Evolutionary conservation across 345 rosid genomes (phyloP).

Genomic region (Melaleuca quinquenervia): DNA sequence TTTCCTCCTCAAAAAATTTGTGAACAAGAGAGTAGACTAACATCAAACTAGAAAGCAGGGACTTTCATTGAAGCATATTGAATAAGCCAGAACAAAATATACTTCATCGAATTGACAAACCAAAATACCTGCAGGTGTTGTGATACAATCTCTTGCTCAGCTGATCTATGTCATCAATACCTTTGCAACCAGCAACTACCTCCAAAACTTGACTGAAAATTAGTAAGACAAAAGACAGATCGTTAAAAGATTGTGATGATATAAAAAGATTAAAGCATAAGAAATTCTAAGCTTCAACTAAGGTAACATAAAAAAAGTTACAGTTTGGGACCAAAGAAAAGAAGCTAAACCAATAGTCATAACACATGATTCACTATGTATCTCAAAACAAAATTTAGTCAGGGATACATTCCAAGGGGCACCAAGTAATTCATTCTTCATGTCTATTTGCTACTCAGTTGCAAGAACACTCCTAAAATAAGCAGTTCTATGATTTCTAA

Average conservation of each 20-base stretch:
- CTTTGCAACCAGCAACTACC: conserved; percentile 85
- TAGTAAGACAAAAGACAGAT: not conserved
- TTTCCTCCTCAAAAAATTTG: not conserved
- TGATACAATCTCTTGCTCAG: conserved; percentile 66
- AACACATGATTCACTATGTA: not conserved
- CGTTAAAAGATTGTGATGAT: not conserved
- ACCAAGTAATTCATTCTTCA: not conserved
- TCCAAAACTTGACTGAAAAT: conserved; percentile 81
- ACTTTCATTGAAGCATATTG: not conserved
- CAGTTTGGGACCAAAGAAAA: not conserved
- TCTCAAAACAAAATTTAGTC: not conserved
- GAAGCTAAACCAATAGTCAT: not conserved
- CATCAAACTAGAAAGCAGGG: not conserved
- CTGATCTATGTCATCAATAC: conserved; percentile 47
- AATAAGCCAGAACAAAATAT: not conserved
- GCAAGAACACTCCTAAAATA: not conserved
- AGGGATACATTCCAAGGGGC: not conserved
- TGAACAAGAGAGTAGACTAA: not conserved
- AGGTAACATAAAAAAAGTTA: not conserved
- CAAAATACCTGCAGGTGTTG: conserved; percentile 73
- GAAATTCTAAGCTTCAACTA: not conserved
- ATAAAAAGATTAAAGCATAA: not conserved
- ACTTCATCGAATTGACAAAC: not conserved
- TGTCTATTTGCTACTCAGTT: not conserved
- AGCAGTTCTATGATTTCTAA: not conserved